A percentile compares a stretch with the other conserved stretches of the same genome.
Evolutionary conservation across 441 rosid genomes (phyloP).

Genomic region (Manihot esculenta): DNA sequence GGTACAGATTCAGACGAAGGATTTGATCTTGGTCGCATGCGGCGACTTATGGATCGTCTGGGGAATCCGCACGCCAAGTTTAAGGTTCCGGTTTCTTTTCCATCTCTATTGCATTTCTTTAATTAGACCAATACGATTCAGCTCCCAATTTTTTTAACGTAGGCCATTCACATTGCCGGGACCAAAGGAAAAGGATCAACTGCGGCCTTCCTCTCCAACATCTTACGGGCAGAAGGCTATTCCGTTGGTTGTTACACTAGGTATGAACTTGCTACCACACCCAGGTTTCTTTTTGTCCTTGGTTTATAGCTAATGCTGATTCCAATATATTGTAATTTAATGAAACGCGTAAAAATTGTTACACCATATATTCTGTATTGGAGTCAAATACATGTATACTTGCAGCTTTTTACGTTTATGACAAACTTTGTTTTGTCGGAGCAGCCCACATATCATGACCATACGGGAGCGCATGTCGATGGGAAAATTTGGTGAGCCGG

Average conservation of each 20-base stretch:
- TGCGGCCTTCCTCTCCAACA: slow-evolving; percentile 73
- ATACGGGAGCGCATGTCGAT: slow-evolving; percentile 73
- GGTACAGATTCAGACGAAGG: slow-evolving; percentile 89
- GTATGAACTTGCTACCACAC: slow-evolving; percentile 27
- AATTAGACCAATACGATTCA: not conserved
- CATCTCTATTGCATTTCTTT: not conserved
- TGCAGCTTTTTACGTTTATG: slow-evolving; percentile 15
- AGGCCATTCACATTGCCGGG: slow-evolving; percentile 85
- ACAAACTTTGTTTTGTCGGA: slow-evolving; percentile 19
- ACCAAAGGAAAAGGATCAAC: slow-evolving; percentile 96
- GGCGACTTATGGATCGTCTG: slow-evolving; percentile 67
- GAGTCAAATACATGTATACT: too few relatives aligned
- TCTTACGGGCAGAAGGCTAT: slow-evolving; percentile 69
- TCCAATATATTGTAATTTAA: not conserved
- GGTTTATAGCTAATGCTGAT: not conserved
- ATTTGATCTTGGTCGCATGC: slow-evolving; percentile 78
- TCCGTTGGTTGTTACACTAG: slow-evolving; percentile 86
- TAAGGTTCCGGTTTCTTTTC: slow-evolving; percentile 45
- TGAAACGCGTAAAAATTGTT: not conserved
- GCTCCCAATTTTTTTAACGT: not conserved
- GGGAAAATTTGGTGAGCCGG: slow-evolving; percentile 57
- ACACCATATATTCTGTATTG: too few relatives aligned
- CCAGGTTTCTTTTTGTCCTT: not conserved
- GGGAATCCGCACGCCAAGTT: slow-evolving; percentile 67
- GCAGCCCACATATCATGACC: slow-evolving; percentile 77